These are phyloP conservation scores for Nothophaeocryptopus gaeumannii DNA, from an alignment of 2,329 filamentous ascomycete species.

Conservation along the genomic window DNA sequence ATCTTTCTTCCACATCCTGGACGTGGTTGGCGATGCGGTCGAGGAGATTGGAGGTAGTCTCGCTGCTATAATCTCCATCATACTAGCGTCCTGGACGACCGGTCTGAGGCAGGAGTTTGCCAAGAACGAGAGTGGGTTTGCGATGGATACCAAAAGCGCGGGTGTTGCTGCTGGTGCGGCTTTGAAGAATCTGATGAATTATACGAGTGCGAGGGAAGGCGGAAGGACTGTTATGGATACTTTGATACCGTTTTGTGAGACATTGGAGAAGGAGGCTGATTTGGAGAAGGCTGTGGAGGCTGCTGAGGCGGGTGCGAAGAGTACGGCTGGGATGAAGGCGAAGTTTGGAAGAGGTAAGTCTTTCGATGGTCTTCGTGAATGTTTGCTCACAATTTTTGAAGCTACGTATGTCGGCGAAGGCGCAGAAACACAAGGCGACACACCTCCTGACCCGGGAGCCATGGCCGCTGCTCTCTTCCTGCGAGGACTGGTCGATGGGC, in stretches of 20 bases:
- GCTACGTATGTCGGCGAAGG: slow-evolving; percentile 38
- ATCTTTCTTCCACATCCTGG: slow-evolving; percentile 34
- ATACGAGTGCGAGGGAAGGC: slow-evolving; percentile 36
- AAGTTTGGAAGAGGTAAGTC: slow-evolving; percentile 36
- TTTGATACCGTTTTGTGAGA: slow-evolving; percentile 39
- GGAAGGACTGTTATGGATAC: slow-evolving; percentile 40
- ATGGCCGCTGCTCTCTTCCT: slow-evolving; percentile 39
- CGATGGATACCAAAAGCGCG: slow-evolving; percentile 26
- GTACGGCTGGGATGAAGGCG: slow-evolving; percentile 37
- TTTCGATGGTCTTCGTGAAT: no score
- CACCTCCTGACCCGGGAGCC: slow-evolving; percentile 38
- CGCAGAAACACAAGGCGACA: slow-evolving; percentile 22
- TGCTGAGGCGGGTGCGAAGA: slow-evolving; percentile 34
- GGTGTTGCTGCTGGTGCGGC: slow-evolving; percentile 36
- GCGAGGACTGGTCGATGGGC: slow-evolving; percentile 31
- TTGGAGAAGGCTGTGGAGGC: slow-evolving; percentile 32
- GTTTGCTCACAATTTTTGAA: no score
- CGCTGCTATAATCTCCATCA: slow-evolving; percentile 38
- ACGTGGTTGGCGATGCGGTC: slow-evolving; percentile 34
- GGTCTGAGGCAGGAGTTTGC: slow-evolving; percentile 37
- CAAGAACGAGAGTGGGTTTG: slow-evolving; percentile 20
- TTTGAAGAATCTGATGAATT: slow-evolving; percentile 43
- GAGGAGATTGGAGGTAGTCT: slow-evolving; percentile 40
- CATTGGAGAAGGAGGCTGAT: slow-evolving; percentile 27
- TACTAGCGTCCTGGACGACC: slow-evolving; percentile 39